These are phyloP conservation scores for Apiotrichum brassicae DNA, from an alignment of 1,284 basidiomycete genomes.

Conservation along the genomic window DNA sequence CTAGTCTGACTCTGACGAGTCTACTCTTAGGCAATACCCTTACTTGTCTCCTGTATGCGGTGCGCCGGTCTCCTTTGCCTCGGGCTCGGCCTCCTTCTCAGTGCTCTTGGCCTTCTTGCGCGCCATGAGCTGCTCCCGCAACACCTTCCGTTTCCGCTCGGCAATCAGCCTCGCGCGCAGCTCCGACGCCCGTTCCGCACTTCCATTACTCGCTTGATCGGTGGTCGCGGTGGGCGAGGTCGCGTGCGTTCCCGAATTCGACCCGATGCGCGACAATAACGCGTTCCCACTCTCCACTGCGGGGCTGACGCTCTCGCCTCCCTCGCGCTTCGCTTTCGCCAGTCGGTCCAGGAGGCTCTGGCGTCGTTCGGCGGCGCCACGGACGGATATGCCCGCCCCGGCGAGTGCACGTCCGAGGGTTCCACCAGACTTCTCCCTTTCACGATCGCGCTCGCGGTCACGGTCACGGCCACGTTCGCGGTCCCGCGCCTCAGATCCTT, in stretches of 20 bases:
- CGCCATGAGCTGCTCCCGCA: constrained; percentile 15
- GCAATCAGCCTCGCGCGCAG: constrained; percentile 30
- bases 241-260: too few species aligned
- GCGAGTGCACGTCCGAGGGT: constrained; percentile 4
- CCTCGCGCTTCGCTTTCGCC: constrained; percentile 7
- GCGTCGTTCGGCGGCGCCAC: constrained; percentile 13
- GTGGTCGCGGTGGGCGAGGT: too few species aligned
- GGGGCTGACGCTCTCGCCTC: too few species aligned
- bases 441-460: too few species aligned
- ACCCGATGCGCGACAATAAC: too few species aligned
- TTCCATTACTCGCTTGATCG: too few species aligned
- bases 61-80: background rate
- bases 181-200: constrained; percentile 23
- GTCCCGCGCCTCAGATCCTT: background rate
- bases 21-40: too few species aligned
- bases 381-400: constrained; percentile 10
- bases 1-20: too few species aligned
- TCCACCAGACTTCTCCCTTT: too few species aligned
- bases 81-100: background rate
- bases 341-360: constrained; percentile 16
- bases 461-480: too few species aligned
- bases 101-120: constrained; percentile 13
- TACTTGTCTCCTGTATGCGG: too few species aligned
- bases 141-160: constrained; percentile 21
- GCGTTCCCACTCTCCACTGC: too few species aligned